These are phyloP conservation scores for Sporothrix variecibatus DNA, from an alignment of 2,329 filamentous ascomycete genomes.

Conservation along the genomic window DNA sequence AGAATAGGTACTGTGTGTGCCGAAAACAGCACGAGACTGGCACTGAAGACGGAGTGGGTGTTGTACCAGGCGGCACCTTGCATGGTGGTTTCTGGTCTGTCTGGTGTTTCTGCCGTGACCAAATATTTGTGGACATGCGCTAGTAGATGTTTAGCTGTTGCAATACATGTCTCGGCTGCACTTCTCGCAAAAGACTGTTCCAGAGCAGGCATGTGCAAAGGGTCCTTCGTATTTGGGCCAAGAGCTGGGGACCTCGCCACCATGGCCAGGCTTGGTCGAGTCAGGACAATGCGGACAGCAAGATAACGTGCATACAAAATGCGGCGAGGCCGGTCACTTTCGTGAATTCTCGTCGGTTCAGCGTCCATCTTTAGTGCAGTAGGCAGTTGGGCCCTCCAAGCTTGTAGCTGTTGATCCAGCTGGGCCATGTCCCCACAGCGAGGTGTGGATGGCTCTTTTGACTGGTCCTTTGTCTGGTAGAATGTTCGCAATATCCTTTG, in stretches of 20 bases:
- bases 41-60: constrained; percentile 20
- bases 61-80: constrained; percentile 21
- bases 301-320: background rate
- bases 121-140: background rate
- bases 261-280: constrained; percentile 1
- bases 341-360: background rate
- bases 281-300: background rate
- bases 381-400: background rate
- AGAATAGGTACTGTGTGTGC: constrained; percentile 19
- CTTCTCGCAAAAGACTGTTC: background rate
- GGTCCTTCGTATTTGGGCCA: background rate
- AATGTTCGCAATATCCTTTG: constrained; percentile 16
- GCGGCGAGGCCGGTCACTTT: background rate
- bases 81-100: background rate
- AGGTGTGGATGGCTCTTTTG: background rate
- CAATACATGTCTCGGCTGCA: constrained; percentile 3
- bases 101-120: background rate
- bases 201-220: background rate
- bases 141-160: constrained; percentile 17
- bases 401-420: constrained; percentile 1
- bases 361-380: background rate
- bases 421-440: constrained; percentile 5
- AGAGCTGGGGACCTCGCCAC: background rate
- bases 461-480: constrained; percentile 3
- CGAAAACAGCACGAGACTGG: constrained; percentile 17